Base-by-base conservation (phyloP, 352 stramenopile genomes). In the Phytopythium oedochilum region DNA sequence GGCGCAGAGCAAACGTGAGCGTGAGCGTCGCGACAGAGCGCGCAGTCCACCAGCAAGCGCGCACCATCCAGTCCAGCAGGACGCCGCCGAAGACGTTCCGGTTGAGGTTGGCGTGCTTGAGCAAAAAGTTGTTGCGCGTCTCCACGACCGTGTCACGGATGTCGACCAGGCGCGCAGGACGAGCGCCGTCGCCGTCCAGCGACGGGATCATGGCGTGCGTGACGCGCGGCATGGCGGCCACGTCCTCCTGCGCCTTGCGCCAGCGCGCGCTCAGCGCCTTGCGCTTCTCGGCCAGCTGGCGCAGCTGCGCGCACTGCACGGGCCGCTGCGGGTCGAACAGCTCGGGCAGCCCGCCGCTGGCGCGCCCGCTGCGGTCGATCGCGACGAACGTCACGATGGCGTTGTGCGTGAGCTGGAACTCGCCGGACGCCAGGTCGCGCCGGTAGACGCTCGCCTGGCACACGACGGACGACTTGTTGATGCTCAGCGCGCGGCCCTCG, bases 21-120 rank as follows among this genome's bases (percentile, higher is more conserved):
- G 9, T 18, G 22, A 10, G 17, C 8, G 8, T 44, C 31, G 28
- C 29, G 12, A 23, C 48, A 11, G 26, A 53, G 3, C 44, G 15
- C 28, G 36, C 26, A 39, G 3, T 35, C 15, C 14, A 14, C n/a
- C n/a, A n/a, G n/a, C 42, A 32, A 32, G 2, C 23, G 17, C 26
- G 5, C 14, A 40, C 72, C 68, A 76, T 74, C 68, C 61, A 66
- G 42, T 63, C 66, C 5, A 74, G 59, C 29, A 80, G 31, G 18
- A 74, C 70, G 18, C 73, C 73, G n/a, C 72, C 72, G 43, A 82
- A 82, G 6, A 82, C 55, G 35, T 69, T 80, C n/a, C 74, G 46
- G 57, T 78, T 75, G 54, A 69, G 60, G 57, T 84, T 84, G 31
- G 78, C 47, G 46, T 83, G 61, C 57, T 66, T 67, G 34, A 71